Conservation (phyloP, 192 early-diverging fungal species). For the Coemansia sp. region DNA sequence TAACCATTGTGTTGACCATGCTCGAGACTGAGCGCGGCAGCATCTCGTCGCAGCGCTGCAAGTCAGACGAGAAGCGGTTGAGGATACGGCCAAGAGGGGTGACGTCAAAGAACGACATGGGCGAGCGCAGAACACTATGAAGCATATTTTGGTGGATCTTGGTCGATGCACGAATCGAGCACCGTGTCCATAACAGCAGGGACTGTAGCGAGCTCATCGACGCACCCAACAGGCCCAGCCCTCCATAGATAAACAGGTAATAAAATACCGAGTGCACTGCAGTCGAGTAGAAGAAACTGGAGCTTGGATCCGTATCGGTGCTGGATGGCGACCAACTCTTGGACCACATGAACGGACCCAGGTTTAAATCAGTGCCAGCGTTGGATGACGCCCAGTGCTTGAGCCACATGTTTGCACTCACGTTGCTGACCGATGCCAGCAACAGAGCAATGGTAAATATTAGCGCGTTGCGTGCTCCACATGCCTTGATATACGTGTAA, state of each 20-base stretch:
- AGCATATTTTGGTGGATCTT: slow-evolving; percentile 13
- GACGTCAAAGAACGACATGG: slow-evolving; percentile 13
- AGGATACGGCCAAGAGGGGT: slow-evolving; percentile 8
- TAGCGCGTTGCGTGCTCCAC: background rate
- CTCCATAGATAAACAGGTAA: slow-evolving; percentile 8
- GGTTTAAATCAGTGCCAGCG: background rate
- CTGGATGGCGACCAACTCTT: background rate
- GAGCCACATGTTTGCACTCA: slow-evolving; percentile 6
- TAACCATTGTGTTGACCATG: too few species aligned
- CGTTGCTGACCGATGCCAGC: background rate
- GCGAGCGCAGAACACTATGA: slow-evolving; percentile 5
- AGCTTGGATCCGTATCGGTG: background rate
- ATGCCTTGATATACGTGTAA: background rate
- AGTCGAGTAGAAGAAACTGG: background rate
- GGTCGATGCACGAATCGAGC: background rate
- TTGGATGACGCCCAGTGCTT: slow-evolving; percentile 16
- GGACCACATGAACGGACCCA: background rate
- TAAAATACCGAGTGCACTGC: background rate
- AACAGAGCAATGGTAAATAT: background rate
- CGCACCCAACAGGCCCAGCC: background rate
- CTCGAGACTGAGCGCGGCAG: background rate
- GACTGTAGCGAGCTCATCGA: background rate
- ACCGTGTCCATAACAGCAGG: background rate
- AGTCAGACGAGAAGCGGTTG: slow-evolving; percentile 11
- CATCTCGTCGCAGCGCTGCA: background rate